Evolutionary conservation across 2,329 filamentous ascomycete species (phyloP).

Genomic region (Knufia petricola): DNA sequence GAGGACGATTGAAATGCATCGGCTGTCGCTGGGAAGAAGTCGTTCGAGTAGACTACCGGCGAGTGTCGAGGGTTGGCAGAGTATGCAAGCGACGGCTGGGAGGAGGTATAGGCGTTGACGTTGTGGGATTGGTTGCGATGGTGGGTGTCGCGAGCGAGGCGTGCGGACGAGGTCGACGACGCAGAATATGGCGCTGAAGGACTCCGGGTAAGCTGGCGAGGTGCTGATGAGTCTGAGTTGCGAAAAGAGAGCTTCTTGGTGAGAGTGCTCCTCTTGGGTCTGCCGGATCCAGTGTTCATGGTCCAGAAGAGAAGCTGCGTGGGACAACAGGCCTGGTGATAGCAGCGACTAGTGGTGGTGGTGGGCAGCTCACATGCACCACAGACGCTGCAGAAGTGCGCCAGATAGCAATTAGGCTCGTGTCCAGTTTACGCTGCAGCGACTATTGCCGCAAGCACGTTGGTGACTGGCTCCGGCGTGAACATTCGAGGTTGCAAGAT

Average conservation of each 20-base stretch:
- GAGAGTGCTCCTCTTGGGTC: conserved; percentile 8
- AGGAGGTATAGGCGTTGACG: conserved; percentile 3
- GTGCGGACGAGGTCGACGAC: background rate
- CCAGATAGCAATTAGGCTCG: background rate
- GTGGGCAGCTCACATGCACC: background rate
- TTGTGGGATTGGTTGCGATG: conserved; percentile 7
- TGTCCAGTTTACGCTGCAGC: background rate
- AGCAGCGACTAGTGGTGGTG: background rate
- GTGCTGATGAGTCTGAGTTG: background rate
- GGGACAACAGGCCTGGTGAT: background rate
- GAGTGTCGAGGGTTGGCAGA: conserved; percentile 27
- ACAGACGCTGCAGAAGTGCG: background rate
- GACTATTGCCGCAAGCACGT: background rate
- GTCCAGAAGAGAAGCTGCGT: background rate
- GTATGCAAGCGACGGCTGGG: conserved; percentile 6
- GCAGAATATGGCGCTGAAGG: conserved; percentile 9
- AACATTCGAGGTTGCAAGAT: background rate
- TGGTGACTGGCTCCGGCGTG: background rate
- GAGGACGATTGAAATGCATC: conserved; percentile 29
- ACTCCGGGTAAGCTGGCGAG: conserved; percentile 5
- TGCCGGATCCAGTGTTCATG: conserved; percentile 6
- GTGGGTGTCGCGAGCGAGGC: conserved; percentile 1
- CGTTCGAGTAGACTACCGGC: conserved; percentile 28
- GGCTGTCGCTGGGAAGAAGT: conserved; percentile 28
- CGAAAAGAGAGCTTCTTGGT: conserved; percentile 9